Percentiles rank a stretch among this genome's conserved stretches.
Evolutionary conservation across 2,329 filamentous ascomycete species (phyloP).

Genomic region (Pseudopyrenochaeta lycopersici): DNA sequence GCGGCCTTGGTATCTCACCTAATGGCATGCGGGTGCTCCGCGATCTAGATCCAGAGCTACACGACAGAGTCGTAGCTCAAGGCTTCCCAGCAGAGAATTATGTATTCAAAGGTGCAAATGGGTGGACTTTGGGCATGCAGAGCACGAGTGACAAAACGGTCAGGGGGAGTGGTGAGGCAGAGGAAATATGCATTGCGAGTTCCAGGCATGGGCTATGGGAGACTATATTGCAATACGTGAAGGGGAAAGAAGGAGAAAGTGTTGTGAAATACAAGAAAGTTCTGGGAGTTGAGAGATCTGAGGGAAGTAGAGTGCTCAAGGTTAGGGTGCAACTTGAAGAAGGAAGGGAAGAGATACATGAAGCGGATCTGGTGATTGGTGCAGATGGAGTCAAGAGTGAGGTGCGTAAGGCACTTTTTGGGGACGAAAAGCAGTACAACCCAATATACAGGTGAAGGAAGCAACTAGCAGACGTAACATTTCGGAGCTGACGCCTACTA

Average conservation of each 20-base stretch:
- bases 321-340: constrained; percentile 11
- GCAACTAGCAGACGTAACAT: neutral
- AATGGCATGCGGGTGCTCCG: constrained; percentile 37
- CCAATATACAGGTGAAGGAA: constrained; percentile 27
- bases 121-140: constrained; percentile 24
- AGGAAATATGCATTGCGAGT: constrained; percentile 26
- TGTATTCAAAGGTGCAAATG: constrained; percentile 29
- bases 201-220: constrained; percentile 36
- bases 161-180: constrained; percentile 5
- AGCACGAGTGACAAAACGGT: constrained; percentile 16
- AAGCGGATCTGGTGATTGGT: constrained; percentile 39
- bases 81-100: constrained; percentile 28
- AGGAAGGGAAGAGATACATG: constrained; percentile 16
- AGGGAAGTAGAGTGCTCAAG: constrained; percentile 5
- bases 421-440: constrained; percentile 17
- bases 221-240: constrained; percentile 18
- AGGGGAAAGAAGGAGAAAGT: constrained; percentile 11
- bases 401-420: constrained; percentile 29
- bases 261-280: constrained; percentile 23
- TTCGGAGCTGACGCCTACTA: constrained; percentile 1
- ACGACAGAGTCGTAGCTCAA: constrained; percentile 25
- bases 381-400: constrained; percentile 41
- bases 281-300: constrained; percentile 9
- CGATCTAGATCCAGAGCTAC: constrained; percentile 23
- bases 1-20: constrained; percentile 37